These are phyloP conservation scores for Gynochthodes officinalis DNA, from an alignment of 257 asterid genomes.

Conservation along the genomic window DNA sequence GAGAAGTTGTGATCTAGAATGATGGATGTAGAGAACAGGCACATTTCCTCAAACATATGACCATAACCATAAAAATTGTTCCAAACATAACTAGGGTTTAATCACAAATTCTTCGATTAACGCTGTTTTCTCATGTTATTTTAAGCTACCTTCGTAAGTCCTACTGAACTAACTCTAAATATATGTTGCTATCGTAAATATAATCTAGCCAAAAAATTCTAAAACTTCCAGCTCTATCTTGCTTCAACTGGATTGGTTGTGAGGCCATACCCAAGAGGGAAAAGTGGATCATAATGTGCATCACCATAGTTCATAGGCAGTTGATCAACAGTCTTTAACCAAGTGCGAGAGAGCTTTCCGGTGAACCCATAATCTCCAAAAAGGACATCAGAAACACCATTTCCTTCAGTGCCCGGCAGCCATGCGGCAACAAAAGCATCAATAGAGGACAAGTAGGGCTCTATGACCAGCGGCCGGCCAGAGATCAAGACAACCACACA, in stretches of 20 bases:
- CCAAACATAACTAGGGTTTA: no score
- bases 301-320: conserved; percentile 62
- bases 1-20: no score
- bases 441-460: conserved; percentile 35
- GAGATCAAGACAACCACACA: conserved; percentile 55
- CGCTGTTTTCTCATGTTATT: no score
- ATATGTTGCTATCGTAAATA: no score
- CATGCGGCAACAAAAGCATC: conserved; percentile 69
- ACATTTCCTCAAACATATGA: no score
- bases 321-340: conserved; percentile 61
- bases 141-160: no score
- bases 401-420: conserved; percentile 69
- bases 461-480: conserved; percentile 49
- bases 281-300: conserved; percentile 53
- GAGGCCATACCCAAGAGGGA: conserved; percentile 56
- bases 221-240: no score
- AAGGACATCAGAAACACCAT: conserved; percentile 56
- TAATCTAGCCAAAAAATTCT: no score
- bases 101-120: no score
- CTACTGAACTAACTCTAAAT: no score
- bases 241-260: conserved; percentile 22
- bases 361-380: conserved; percentile 57
- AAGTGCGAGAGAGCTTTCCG: conserved; percentile 49
- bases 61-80: no score
- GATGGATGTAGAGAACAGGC: no score